phyloP scores from a whole-genome alignment of 2,329 filamentous ascomycete species.

The Blumeria hordei region DNA sequence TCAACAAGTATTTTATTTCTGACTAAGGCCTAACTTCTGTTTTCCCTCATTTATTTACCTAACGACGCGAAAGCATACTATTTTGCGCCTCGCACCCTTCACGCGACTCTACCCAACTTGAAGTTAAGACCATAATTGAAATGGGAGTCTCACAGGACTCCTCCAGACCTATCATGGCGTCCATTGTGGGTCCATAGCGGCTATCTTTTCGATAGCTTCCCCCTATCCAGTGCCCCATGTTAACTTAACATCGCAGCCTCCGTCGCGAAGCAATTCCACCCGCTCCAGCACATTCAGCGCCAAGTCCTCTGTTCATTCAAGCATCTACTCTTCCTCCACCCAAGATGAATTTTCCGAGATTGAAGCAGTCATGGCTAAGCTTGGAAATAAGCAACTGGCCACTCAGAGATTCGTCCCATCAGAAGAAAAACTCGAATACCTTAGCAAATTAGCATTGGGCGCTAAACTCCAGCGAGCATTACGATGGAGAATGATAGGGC shows the following conservation, averaged over 20 bases:
- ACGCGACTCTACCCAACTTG: no score
- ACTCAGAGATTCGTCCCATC: slow-evolving; percentile 43
- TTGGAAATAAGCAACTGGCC: slow-evolving; percentile 43
- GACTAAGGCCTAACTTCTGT: no score
- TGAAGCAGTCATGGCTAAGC: slow-evolving; percentile 37
- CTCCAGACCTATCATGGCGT: slow-evolving; percentile 28
- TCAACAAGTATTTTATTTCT: no score
- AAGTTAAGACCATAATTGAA: no score
- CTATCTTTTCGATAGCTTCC: no score
- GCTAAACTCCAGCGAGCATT: slow-evolving; percentile 53
- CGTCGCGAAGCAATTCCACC: not conserved
- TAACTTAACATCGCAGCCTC: not conserved
- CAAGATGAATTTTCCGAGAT: slow-evolving; percentile 31
- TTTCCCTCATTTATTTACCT: no score
- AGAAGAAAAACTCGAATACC: slow-evolving; percentile 39
- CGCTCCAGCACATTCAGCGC: not conserved
- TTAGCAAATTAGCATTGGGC: slow-evolving; percentile 45
- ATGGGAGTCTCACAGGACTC: slow-evolving; percentile 22
- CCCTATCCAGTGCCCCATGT: no score
- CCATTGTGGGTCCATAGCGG: slow-evolving; percentile 20
- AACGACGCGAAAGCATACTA: no score
- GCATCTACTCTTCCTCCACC: slow-evolving; percentile 23
- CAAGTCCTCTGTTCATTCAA: slow-evolving; percentile 23
- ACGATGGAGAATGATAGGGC: slow-evolving; percentile 40
- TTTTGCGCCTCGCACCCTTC: no score